Conservation (phyloP, 148 eudicot genomes). For the Chenopodium album region DNA sequence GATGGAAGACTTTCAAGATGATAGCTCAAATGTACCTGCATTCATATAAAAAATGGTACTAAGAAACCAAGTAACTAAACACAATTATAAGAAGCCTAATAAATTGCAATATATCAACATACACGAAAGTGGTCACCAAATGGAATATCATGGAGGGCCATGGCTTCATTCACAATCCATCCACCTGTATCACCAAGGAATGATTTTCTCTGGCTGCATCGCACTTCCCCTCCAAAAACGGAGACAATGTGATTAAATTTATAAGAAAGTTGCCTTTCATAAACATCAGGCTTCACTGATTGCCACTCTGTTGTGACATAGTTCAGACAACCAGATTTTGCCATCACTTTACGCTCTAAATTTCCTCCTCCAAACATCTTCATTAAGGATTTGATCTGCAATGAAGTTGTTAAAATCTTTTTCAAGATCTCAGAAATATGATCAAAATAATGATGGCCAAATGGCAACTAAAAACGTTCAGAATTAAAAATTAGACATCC, state of each 20-base stretch:
- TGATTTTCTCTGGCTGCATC: slow-evolving; percentile 63
- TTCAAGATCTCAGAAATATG: not conserved
- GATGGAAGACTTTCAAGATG: slow-evolving; percentile 37
- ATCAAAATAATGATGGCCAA: not conserved
- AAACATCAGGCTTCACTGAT: slow-evolving; percentile 40
- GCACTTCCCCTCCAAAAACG: slow-evolving; percentile 76
- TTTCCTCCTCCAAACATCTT: slow-evolving; percentile 71
- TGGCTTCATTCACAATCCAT: slow-evolving; percentile 62
- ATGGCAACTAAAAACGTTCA: not conserved
- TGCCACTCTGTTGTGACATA: slow-evolving; percentile 69
- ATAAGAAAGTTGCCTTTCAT: slow-evolving; percentile 62
- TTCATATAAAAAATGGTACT: not conserved
- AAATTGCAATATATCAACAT: slow-evolving; percentile 22
- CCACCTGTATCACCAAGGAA: slow-evolving; percentile 39
- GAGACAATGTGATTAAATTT: slow-evolving; percentile 64
- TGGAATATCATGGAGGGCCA: slow-evolving; percentile 71
- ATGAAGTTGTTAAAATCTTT: not conserved
- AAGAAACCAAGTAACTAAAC: not conserved
- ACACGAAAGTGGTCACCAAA: slow-evolving; percentile 75
- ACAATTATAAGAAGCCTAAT: not conserved
- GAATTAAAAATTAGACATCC: not conserved
- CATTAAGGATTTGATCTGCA: slow-evolving; percentile 64
- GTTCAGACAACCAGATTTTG: slow-evolving; percentile 59
- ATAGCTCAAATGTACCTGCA: slow-evolving; percentile 74
- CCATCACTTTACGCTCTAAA: slow-evolving; percentile 71